Base-by-base conservation (phyloP, 192 early-diverging fungal species). In the Pilaira anomala region DNA sequence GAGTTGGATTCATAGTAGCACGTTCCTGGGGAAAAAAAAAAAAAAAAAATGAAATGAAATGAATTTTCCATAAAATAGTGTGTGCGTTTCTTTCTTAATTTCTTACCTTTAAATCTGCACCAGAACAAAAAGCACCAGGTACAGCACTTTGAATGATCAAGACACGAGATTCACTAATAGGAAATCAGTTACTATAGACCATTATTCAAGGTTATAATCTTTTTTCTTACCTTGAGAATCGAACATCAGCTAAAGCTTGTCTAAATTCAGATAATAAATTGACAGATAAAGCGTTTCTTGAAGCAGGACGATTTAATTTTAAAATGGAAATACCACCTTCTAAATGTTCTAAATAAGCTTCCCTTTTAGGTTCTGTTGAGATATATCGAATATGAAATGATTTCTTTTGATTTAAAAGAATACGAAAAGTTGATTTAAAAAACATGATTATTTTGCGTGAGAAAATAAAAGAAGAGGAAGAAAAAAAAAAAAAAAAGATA, bases 211-310 rank as follows among this genome's bases (percentile, higher is more conserved):
- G 8, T 62, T n/a, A 19, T 11, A 51, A 16, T 51, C 16, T n/a
- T n/a, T n/a, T n/a, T n/a, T n/a, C n/a, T 48, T 82, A 86, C 81
- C 73, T 76, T 66, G 85, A 85, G 70, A 80, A 89, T 62, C 82
- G 79, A 42, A 91, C 69, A 52, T 76, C 68, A 26, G 84, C 73
- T 0, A 98, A 70, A 3, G 86, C 82, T 11, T 68, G 62, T 30
- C 83, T 73, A 72, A 98, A 88, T 61, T 93, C 78, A 3, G 56
- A 50, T 28, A 98, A 77, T 22, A 98, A 76, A 42, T 81, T 83
- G 24, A 82, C 75, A 2, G 94, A 94, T n/a, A 98, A 72, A 8
- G 96, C 96, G 72, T 98, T 98, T 71, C 85, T 91, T 14, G 91
- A 85, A 41, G 78, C 75, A 29, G 96, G 93, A 11, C 94, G 81